phyloP scores from a whole-genome alignment of 1,139 yeast genomes.

The Ogataea hybrid region DNA sequence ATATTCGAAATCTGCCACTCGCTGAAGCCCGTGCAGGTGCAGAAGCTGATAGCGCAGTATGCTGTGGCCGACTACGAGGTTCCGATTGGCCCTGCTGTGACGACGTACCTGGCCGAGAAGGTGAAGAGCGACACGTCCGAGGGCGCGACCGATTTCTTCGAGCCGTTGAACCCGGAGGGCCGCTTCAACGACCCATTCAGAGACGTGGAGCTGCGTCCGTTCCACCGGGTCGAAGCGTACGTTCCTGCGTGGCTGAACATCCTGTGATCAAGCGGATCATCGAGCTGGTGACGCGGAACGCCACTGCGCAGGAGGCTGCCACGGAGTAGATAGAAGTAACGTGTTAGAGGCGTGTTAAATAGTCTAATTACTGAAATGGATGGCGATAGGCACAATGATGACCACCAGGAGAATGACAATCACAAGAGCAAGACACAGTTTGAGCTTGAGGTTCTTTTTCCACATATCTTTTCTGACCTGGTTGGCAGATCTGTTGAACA shows the following conservation, averaged over 20 bases:
- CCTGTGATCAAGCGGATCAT: constrained; percentile 88
- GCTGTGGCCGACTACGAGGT: constrained; percentile 94
- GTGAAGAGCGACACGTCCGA: constrained; percentile 59
- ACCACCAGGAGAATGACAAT: constrained; percentile 79
- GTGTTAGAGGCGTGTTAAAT: constrained; percentile 3
- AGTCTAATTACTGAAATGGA: constrained; percentile 59
- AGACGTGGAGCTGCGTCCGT: constrained; percentile 78
- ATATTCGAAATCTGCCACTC: constrained; percentile 95
- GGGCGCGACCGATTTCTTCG: constrained; percentile 65
- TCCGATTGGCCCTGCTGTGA: constrained; percentile 83
- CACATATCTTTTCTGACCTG: constrained; percentile 98
- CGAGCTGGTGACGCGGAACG: constrained; percentile 85
- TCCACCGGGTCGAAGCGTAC: constrained; percentile 89
- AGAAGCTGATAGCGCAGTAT: constrained; percentile 86
- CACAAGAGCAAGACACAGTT: constrained; percentile 84
- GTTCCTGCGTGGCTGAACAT: constrained; percentile 94
- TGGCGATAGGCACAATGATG: constrained; percentile 91
- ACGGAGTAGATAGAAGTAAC: constrained; percentile 6
- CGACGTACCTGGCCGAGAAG: constrained; percentile 79
- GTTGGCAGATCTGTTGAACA: constrained; percentile 96
- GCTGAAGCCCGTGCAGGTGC: constrained; percentile 90
- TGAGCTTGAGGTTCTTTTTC: constrained; percentile 98
- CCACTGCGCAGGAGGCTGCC: constrained; percentile 35
- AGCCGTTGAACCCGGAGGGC: constrained; percentile 71
- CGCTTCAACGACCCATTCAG: constrained; percentile 89